These are phyloP conservation scores for Rhodosporidiobolus odoratus DNA, from an alignment of 768 basidiomycete species.

Conservation along the genomic window DNA sequence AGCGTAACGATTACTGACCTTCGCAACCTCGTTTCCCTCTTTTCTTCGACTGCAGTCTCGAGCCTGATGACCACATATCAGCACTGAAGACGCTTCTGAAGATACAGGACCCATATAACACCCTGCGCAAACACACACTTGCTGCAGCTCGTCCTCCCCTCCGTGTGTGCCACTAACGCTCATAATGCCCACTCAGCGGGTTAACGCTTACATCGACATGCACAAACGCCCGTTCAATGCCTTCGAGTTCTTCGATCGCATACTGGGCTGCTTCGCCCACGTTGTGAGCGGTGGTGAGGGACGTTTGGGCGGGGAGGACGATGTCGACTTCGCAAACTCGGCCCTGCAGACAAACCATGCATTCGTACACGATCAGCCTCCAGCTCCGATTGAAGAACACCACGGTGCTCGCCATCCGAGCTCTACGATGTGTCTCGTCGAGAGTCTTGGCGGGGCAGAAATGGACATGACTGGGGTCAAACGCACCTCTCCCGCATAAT, in stretches of 20 bases:
- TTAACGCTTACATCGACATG: slow-evolving; percentile 35
- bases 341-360: slow-evolving; percentile 10
- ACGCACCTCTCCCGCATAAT: slow-evolving; percentile 46
- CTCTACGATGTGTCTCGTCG: too few relatives aligned
- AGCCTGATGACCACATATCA: too few relatives aligned
- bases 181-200: slow-evolving; percentile 3
- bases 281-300: slow-evolving; percentile 44
- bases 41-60: too few relatives aligned
- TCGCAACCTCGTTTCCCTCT: too few relatives aligned
- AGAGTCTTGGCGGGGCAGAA: too few relatives aligned
- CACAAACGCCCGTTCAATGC: slow-evolving; percentile 47
- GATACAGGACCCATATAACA: too few relatives aligned
- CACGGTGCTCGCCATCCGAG: too few relatives aligned
- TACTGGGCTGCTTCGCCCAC: slow-evolving; percentile 43
- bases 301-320: slow-evolving; percentile 30
- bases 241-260: slow-evolving; percentile 42
- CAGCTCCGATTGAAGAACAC: background rate
- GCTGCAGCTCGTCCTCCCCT: background rate
- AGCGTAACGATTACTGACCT: too few relatives aligned
- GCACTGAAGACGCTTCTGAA: too few relatives aligned
- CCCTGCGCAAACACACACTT: background rate
- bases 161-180: background rate
- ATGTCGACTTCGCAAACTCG: slow-evolving; percentile 40
- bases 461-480: too few relatives aligned
- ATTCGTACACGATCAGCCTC: background rate